Evolutionary conservation across 371 early-diverging fungal species (phyloP).

Genomic region (Vairimorpha necatrix): DNA sequence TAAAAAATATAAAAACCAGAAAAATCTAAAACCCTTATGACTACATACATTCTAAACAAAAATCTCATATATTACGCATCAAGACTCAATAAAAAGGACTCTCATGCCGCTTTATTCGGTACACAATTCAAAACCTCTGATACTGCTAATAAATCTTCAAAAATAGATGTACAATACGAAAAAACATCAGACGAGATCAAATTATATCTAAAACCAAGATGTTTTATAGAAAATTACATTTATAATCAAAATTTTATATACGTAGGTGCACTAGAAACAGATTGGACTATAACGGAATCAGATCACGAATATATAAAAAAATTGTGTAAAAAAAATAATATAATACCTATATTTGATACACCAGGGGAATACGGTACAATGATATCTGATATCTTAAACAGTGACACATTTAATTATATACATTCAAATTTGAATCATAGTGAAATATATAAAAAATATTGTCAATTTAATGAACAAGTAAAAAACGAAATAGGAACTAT

Average conservation of each 20-base stretch:
- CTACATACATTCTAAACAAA: not conserved
- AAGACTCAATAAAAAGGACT: not conserved
- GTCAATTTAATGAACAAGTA: not conserved
- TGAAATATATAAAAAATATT: not conserved
- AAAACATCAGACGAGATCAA: not conserved
- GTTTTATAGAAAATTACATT: not conserved
- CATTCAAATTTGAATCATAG: not conserved
- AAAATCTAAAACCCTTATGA: not conserved
- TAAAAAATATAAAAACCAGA: too few relatives aligned
- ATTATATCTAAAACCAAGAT: conserved; percentile 4
- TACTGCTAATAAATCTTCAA: not conserved
- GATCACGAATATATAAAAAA: not conserved
- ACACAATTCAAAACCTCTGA: not conserved
- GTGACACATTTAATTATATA: not conserved
- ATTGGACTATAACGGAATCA: not conserved
- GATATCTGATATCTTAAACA: not conserved
- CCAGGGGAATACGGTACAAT: not conserved
- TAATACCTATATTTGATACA: conserved; percentile 1
- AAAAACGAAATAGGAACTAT: not conserved
- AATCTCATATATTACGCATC: not conserved
- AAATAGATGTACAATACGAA: conserved; percentile 1
- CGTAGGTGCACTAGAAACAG: not conserved
- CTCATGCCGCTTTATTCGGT: not conserved
- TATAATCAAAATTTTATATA: not conserved
- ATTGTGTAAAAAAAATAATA: not conserved